These are phyloP conservation scores for Clitopilus passeckerianus DNA, from an alignment of 768 basidiomycete species.

Conservation along the genomic window DNA sequence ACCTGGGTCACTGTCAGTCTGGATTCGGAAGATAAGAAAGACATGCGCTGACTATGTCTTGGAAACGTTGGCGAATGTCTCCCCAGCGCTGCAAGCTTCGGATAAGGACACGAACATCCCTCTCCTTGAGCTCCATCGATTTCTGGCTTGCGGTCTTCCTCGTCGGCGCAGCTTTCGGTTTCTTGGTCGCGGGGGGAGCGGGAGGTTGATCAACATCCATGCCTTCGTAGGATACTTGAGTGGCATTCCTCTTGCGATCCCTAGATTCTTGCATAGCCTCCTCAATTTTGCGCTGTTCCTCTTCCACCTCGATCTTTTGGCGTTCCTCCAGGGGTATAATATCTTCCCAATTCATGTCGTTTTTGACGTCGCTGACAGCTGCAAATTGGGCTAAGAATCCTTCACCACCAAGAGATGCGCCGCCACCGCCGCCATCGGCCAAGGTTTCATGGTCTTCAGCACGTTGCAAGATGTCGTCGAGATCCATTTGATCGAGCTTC, in stretches of 20 bases:
- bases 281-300: constrained; percentile 69
- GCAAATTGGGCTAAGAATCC: constrained; percentile 95
- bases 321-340: constrained; percentile 95
- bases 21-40: constrained; percentile 1
- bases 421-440: constrained; percentile 73
- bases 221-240: constrained; percentile 86
- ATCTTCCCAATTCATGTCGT: constrained; percentile 98
- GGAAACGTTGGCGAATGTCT: constrained; percentile 92
- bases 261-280: constrained; percentile 62
- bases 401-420: constrained; percentile 95
- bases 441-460: constrained; percentile 98
- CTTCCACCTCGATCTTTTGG: constrained; percentile 76
- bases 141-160: constrained; percentile 92
- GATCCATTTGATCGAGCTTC: constrained; percentile 98
- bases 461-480: constrained; percentile 94
- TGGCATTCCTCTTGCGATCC: constrained; percentile 79
- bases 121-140: constrained; percentile 94
- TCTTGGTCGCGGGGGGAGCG: constrained; percentile 60
- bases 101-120: constrained; percentile 93
- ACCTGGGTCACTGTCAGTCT: constrained; percentile 44
- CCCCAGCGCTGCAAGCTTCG: constrained; percentile 97
- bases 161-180: constrained; percentile 66
- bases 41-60: constrained; percentile 68
- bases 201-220: constrained; percentile 84
- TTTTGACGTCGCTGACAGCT: constrained; percentile 95